phyloP scores from a whole-genome alignment of 495 filamentous ascomycete genomes.

The Tetracladium marchalianum region DNA sequence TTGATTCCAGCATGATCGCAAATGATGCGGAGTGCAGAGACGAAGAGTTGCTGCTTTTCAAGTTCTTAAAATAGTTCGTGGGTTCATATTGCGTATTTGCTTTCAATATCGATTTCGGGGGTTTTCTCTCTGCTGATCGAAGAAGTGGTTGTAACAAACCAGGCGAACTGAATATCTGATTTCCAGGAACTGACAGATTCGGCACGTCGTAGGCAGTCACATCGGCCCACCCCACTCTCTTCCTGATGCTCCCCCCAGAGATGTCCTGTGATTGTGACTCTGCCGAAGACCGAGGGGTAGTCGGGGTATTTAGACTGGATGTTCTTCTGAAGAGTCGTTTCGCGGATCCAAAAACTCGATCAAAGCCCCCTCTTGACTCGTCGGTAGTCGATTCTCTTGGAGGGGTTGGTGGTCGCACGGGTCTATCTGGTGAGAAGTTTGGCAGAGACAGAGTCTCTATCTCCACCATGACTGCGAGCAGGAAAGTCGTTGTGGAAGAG shows the following conservation, averaged over 20 bases:
- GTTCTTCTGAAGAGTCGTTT: slow-evolving; percentile 4
- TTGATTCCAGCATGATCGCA: slow-evolving; percentile 74
- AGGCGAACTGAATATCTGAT: slow-evolving; percentile 26
- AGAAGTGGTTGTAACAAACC: slow-evolving; percentile 37
- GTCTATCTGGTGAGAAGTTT: slow-evolving; percentile 28
- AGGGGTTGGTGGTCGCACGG: slow-evolving; percentile 44
- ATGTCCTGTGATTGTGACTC: slow-evolving; percentile 38
- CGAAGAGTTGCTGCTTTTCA: slow-evolving; percentile 22
- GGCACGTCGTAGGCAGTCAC: slow-evolving; percentile 59
- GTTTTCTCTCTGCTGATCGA: slow-evolving; percentile 54
- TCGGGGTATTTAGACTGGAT: slow-evolving; percentile 19
- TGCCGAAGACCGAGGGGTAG: slow-evolving; percentile 35
- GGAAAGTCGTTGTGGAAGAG: slow-evolving; percentile 2
- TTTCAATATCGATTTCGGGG: slow-evolving; percentile 84
- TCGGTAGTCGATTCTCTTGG: slow-evolving; percentile 31
- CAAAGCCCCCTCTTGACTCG: slow-evolving; percentile 1
- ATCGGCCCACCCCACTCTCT: slow-evolving; percentile 68
- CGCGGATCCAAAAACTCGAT: slow-evolving; percentile 1
- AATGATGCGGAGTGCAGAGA: slow-evolving; percentile 34
- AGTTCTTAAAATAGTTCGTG: slow-evolving; percentile 28
- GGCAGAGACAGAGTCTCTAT: slow-evolving; percentile 26
- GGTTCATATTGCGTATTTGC: slow-evolving; percentile 29
- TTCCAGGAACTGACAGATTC: slow-evolving; percentile 23
- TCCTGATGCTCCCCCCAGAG: slow-evolving; percentile 38
- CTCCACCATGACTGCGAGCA: slow-evolving; percentile 37